phyloP scores from a whole-genome alignment of 306 rosid genomes.

The Cicer judaicum region DNA sequence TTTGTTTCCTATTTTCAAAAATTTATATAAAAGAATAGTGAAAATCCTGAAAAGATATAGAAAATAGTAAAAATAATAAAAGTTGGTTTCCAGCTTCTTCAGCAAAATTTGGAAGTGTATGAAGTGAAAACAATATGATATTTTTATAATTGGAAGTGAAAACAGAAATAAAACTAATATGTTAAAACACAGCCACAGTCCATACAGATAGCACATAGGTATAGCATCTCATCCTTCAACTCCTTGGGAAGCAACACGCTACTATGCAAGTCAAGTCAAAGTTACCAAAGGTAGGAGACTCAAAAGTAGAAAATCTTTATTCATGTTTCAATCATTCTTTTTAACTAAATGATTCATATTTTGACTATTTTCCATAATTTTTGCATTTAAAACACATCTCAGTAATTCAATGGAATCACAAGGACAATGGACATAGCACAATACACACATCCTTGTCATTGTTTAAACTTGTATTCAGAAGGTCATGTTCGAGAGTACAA shows the following conservation, averaged over 20 bases:
- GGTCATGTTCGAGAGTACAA: conserved; percentile 1
- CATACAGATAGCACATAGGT: not conserved
- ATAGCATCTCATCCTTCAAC: conserved; percentile 19
- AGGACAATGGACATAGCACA: conserved; percentile 1
- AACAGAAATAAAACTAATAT: not conserved
- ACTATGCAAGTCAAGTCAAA: not conserved
- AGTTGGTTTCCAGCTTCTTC: not conserved
- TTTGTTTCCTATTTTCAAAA: too few relatives aligned
- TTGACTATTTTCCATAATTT: not conserved
- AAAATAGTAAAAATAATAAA: not conserved
- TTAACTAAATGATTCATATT: not conserved
- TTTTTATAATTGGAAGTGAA: not conserved
- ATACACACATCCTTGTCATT: not conserved
- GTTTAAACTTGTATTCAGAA: conserved; percentile 15
- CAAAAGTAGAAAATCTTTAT: too few relatives aligned
- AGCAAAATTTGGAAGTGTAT: not conserved
- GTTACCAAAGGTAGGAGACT: too few relatives aligned
- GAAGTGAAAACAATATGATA: not conserved
- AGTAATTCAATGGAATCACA: conserved; percentile 9
- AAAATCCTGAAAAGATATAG: not conserved
- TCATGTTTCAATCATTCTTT: not conserved
- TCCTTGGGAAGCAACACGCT: not conserved
- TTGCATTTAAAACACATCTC: not conserved
- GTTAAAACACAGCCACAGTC: not conserved
- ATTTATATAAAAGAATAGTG: not conserved